Percentiles rank a stretch among this genome's conserved stretches.
phyloP scores from a whole-genome alignment of 768 basidiomycete genomes.

The Podaxis sp. region DNA sequence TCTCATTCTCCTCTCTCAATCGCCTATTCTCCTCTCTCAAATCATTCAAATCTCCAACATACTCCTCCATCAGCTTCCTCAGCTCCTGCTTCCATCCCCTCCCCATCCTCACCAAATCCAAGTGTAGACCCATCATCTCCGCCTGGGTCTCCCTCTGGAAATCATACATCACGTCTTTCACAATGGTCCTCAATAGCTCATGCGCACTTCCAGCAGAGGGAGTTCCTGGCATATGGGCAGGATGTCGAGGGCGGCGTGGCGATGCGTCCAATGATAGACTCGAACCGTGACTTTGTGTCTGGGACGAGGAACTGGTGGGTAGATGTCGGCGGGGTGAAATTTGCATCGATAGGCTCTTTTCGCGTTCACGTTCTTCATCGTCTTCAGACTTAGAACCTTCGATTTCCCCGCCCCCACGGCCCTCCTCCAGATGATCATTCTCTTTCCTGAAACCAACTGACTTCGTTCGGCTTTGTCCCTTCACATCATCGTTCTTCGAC shows the following conservation, averaged over 20 bases:
- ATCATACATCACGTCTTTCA: conserved; percentile 73
- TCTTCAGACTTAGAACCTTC: conserved; percentile 23
- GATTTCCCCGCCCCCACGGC: not conserved
- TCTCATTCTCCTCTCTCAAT: conserved; percentile 67
- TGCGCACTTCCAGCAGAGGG: conserved; percentile 40
- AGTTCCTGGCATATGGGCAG: not conserved
- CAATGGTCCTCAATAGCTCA: conserved; percentile 61
- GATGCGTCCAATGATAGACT: conserved; percentile 40
- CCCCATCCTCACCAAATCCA: conserved; percentile 74
- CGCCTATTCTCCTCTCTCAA: conserved; percentile 68
- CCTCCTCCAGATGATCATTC: conserved; percentile 22
- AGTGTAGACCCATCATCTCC: conserved; percentile 74
- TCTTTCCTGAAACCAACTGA: conserved; percentile 47
- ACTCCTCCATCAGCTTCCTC: conserved; percentile 59
- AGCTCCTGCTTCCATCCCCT: conserved; percentile 68
- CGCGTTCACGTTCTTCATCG: conserved; percentile 25
- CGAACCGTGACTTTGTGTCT: conserved; percentile 16
- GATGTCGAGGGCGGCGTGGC: conserved; percentile 32
- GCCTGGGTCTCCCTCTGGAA: conserved; percentile 66
- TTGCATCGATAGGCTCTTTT: conserved; percentile 50
- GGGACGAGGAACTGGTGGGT: conserved; percentile 16
- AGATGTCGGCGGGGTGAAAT: conserved; percentile 53
- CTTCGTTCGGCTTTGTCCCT: conserved; percentile 41
- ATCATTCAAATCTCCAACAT: conserved; percentile 55
- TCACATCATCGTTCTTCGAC: conserved; percentile 20